phyloP scores from a whole-genome alignment of 768 basidiomycete genomes.

The Pulveroboletus ravenelii region DNA sequence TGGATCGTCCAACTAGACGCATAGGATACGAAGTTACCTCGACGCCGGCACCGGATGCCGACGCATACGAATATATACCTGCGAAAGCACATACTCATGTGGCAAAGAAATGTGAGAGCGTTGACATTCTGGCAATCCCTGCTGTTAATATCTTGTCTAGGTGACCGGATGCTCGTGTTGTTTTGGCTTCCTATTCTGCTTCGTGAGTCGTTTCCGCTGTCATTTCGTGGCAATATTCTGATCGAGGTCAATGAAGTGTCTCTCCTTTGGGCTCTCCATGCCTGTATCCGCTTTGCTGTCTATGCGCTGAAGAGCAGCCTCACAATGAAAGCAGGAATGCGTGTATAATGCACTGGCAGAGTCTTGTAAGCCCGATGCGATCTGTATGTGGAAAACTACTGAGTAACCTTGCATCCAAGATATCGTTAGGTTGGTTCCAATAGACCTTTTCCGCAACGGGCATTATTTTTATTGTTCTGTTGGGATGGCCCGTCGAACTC shows the following conservation, averaged over 20 bases:
- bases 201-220: slow-evolving; percentile 44
- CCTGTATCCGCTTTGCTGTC: slow-evolving; percentile 47
- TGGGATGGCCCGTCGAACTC: slow-evolving; percentile 13
- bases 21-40: slow-evolving; percentile 45
- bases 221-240: slow-evolving; percentile 1
- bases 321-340: slow-evolving; percentile 41
- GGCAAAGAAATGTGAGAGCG: slow-evolving; percentile 58
- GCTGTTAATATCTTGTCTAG: slow-evolving; percentile 33
- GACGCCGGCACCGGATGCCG: slow-evolving; percentile 61
- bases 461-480: slow-evolving; percentile 17
- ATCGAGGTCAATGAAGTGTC: slow-evolving; percentile 40
- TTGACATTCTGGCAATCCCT: background rate
- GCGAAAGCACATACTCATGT: slow-evolving; percentile 38
- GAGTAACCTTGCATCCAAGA: background rate
- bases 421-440: slow-evolving; percentile 1
- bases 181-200: slow-evolving; percentile 87
- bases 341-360: slow-evolving; percentile 19
- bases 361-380: slow-evolving; percentile 1
- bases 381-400: background rate
- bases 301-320: slow-evolving; percentile 46
- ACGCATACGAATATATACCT: slow-evolving; percentile 64
- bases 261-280: slow-evolving; percentile 57
- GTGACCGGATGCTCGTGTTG: slow-evolving; percentile 77
- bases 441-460: slow-evolving; percentile 3
- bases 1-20: slow-evolving; percentile 37